Evolutionary conservation across 192 early-diverging fungal genomes (phyloP).

Genomic region (Gonapodya prolifera): DNA sequence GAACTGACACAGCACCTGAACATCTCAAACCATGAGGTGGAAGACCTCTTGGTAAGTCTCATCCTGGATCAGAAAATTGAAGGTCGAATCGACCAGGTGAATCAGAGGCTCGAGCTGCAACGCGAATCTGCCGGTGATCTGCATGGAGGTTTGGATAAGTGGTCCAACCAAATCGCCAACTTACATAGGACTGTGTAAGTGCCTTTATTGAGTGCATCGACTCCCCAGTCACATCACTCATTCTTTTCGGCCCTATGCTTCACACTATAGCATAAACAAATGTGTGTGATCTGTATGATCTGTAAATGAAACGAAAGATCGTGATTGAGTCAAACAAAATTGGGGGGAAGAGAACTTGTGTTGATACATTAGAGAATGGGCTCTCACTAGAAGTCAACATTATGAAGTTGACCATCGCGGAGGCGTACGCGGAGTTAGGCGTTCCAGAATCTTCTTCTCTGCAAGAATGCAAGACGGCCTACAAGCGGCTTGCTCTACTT

Average conservation of each 20-base stretch:
- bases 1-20: conserved; percentile 47
- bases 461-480: neutral
- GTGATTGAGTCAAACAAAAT: neutral
- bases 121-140: conserved; percentile 36
- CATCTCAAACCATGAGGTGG: conserved; percentile 61
- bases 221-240: neutral
- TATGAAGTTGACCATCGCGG: neutral
- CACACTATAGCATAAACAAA: neutral
- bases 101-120: conserved; percentile 59
- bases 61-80: conserved; percentile 79
- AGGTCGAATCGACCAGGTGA: conserved; percentile 84
- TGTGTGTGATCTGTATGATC: too few species aligned
- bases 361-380: neutral
- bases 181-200: conserved; percentile 39
- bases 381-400: neutral
- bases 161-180: conserved; percentile 46
- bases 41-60: conserved; percentile 72
- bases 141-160: conserved; percentile 39
- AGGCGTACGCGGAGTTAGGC: neutral
- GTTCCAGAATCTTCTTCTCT: neutral
- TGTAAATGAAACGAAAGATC: neutral
- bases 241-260: neutral
- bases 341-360: neutral
- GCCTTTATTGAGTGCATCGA: neutral
- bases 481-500: neutral